Conservation (phyloP, 257 asterid genomes). For the Schizonepeta tenuifolia region DNA sequence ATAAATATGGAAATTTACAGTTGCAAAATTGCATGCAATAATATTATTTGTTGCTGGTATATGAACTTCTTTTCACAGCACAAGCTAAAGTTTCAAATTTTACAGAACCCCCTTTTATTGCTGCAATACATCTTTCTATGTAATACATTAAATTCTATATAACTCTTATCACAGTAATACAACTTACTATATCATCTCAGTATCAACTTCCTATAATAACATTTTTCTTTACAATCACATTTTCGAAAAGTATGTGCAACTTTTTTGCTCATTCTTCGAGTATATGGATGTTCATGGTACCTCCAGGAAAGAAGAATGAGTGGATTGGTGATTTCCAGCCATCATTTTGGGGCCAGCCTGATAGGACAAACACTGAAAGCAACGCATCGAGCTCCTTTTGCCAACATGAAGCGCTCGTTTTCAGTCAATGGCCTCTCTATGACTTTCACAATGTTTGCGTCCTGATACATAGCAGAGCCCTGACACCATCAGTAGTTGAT, state of each 20-base stretch:
- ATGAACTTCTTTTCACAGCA: background rate
- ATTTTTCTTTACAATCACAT: background rate
- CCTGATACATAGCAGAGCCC: constrained; percentile 50
- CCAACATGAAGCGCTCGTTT: constrained; percentile 92
- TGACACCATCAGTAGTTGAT: constrained; percentile 4
- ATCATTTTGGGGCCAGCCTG: constrained; percentile 76
- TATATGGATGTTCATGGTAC: background rate
- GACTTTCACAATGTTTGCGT: constrained; percentile 87
- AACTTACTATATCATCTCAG: background rate
- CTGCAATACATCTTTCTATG: background rate
- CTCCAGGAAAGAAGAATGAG: background rate
- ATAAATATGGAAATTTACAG: too few relatives aligned
- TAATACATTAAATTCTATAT: background rate
- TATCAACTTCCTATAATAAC: background rate
- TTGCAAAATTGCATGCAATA: too few relatives aligned
- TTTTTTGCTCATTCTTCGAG: background rate
- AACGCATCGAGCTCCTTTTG: constrained; percentile 97
- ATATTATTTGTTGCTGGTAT: too few relatives aligned
- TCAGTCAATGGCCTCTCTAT: constrained; percentile 96
- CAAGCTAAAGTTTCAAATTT: background rate
- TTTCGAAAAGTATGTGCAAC: background rate
- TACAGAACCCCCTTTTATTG: background rate
- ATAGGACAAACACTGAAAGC: constrained; percentile 88
- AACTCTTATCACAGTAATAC: background rate
- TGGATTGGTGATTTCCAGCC: background rate